Evolutionary conservation across 768 basidiomycete genomes (phyloP), one percentile per base, ranked within the genome.

Genomic region (Boletus tylopilopsis): DNA sequence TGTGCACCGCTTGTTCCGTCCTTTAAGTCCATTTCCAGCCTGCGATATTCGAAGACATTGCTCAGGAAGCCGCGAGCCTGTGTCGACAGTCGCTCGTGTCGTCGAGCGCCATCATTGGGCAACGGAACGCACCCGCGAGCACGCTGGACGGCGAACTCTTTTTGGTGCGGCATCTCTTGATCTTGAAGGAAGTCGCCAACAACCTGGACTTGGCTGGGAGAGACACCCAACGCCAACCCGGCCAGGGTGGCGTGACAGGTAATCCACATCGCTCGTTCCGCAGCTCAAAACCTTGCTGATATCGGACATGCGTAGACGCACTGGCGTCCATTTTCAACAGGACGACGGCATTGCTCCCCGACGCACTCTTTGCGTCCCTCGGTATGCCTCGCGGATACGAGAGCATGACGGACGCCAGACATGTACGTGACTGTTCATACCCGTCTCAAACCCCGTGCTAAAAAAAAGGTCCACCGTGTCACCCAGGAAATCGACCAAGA

Each of bases 41-140:
- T n/a, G 86, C 84, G 1, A 94, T 97, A 50, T 99, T 96, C 50
- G 89, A 94, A 59, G 96, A 99, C 65, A 89, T 98, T 34, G 94
- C 95, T 0, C 90, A 94, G 69, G 94, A 97, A 70, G 91, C 94
- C 0, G 77, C 96, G 27, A 75, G 78, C 12, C 73, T 92, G 5
- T 95, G 94, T 64, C 81, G 85, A 30, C 78, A 85, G 50, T 95
- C 94, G 0, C 78, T 98, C 4, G 74, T 87, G 30, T 67, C 77
- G 6, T 92, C 90, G 0, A 77, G 87, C 0, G 78, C 85, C n/a
- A 71, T 76, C 19, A 74, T 97, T 42, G 74, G 78, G 21, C 65
- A 66, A 25, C 79, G 77, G 42, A 74, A 73, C 33, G 68, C 72
- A 15, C 70, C 76, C 19, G 56, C 71, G 7, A 69, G 72, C 41